Percentiles rank a stretch among this genome's conserved stretches.
Conservation (phyloP, 345 rosid genomes). For the Murraya koenigii region DNA sequence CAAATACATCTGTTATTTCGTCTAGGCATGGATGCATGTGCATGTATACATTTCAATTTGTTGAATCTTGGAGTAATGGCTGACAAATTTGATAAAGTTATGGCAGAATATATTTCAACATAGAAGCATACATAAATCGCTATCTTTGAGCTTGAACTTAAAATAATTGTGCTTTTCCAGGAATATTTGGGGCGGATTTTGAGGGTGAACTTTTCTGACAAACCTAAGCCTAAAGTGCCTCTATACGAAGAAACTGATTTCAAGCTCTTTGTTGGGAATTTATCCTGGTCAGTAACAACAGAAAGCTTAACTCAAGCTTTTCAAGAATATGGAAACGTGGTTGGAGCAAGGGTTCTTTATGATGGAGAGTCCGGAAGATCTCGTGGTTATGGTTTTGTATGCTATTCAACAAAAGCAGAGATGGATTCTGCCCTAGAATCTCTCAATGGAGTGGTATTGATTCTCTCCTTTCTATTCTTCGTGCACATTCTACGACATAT, state of each 20-base stretch:
- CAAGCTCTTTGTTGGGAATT: constrained; percentile 82
- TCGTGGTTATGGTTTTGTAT: constrained; percentile 77
- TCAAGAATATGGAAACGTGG: constrained; percentile 67
- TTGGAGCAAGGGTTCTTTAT: constrained; percentile 79
- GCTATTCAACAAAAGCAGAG: constrained; percentile 57
- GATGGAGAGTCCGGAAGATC: constrained; percentile 91
- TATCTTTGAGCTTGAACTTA: not conserved
- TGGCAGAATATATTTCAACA: not conserved
- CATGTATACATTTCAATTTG: not conserved
- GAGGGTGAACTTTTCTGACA: constrained; percentile 78
- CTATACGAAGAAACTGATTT: constrained; percentile 78
- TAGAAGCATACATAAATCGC: not conserved
- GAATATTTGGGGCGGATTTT: constrained; percentile 63
- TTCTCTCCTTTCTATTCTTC: not conserved
- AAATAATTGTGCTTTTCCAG: constrained; percentile 30
- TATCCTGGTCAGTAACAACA: constrained; percentile 81
- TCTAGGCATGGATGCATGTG: not conserved
- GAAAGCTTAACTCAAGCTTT: constrained; percentile 70
- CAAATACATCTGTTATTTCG: no score
- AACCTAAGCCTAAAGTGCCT: constrained; percentile 62
- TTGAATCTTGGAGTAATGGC: not conserved
- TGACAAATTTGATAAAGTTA: not conserved
- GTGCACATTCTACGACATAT: not conserved
- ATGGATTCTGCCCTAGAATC: constrained; percentile 79
- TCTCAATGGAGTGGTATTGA: constrained; percentile 59